phyloP scores from a whole-genome alignment of 768 basidiomycete species.

The Zangia roseola region DNA sequence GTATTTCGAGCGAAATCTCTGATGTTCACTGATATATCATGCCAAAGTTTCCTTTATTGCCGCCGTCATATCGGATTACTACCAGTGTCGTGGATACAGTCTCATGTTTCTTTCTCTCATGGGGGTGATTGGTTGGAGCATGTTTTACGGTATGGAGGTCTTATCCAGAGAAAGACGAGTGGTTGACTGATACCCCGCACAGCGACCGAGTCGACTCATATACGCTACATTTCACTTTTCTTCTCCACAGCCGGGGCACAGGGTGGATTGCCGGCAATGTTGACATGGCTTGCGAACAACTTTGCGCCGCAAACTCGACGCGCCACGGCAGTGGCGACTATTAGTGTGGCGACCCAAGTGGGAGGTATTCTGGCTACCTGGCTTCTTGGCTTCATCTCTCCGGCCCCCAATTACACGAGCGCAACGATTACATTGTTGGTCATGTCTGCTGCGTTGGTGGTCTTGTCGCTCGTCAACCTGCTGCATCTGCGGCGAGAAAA shows the following conservation, averaged over 20 bases:
- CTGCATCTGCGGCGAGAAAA: conserved; percentile 45
- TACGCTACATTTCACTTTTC: conserved; percentile 59
- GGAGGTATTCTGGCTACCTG: conserved; percentile 63
- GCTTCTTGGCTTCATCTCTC: conserved; percentile 52
- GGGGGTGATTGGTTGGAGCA: conserved; percentile 49
- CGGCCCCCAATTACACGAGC: conserved; percentile 46
- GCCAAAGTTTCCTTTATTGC: conserved; percentile 36
- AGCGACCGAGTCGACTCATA: conserved; percentile 31
- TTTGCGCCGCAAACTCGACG: conserved; percentile 54
- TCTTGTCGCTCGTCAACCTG: conserved; percentile 38
- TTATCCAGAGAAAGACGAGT: not conserved
- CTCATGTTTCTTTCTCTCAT: conserved; percentile 44
- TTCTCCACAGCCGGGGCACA: conserved; percentile 52
- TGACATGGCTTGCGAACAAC: conserved; percentile 64
- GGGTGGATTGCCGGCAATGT: conserved; percentile 48
- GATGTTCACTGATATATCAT: not conserved
- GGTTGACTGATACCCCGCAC: not conserved
- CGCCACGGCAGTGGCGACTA: conserved; percentile 56
- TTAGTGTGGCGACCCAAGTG: conserved; percentile 51
- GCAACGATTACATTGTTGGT: conserved; percentile 40
- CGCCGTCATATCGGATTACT: conserved; percentile 54
- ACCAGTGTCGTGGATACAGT: conserved; percentile 48
- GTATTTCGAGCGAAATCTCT: conserved; percentile 11
- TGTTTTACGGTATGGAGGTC: conserved; percentile 45
- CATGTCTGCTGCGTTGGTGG: conserved; percentile 40